Percentiles rank a stretch among this genome's conserved stretches.
Evolutionary conservation across 129 eudicot species (phyloP).

Genomic region (Ambrosia trifida): DNA sequence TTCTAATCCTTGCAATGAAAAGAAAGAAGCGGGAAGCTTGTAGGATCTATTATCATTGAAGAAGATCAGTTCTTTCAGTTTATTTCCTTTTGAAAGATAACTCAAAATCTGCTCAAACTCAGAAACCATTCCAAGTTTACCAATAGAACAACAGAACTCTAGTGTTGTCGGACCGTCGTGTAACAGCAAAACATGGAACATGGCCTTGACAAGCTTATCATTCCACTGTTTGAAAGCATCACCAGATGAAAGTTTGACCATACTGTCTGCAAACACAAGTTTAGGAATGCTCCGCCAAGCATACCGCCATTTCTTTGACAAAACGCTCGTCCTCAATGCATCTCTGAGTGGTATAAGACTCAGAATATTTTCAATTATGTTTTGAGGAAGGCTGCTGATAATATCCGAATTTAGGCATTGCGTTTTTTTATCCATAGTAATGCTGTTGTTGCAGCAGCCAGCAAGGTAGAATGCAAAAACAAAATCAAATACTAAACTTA

Average conservation of each 20-base stretch:
- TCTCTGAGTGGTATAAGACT: too few species aligned
- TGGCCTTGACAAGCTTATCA: constrained; percentile 9
- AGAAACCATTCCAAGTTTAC: neutral
- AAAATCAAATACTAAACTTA: too few species aligned
- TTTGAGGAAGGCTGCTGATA: neutral
- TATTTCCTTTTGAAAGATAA: constrained; percentile 9
- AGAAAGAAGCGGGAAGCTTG: constrained; percentile 27
- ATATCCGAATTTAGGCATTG: neutral
- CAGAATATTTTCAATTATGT: neutral
- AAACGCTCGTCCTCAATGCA: too few species aligned
- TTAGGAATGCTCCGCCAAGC: constrained; percentile 34
- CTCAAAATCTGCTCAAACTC: constrained; percentile 22
- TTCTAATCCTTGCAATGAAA: constrained; percentile 22
- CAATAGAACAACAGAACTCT: neutral
- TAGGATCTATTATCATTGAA: neutral
- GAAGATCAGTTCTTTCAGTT: neutral
- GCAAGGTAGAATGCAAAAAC: too few species aligned
- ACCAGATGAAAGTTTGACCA: neutral
- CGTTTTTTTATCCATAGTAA: too few species aligned
- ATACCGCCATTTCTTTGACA: too few species aligned
- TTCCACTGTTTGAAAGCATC: neutral
- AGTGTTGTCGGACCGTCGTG: constrained; percentile 20
- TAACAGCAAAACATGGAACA: constrained; percentile 25
- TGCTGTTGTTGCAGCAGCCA: too few species aligned
- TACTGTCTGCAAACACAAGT: neutral